phyloP scores from a whole-genome alignment of 225 moss, liverwort and hornwort genomes.

The Polytrichum commune region DNA sequence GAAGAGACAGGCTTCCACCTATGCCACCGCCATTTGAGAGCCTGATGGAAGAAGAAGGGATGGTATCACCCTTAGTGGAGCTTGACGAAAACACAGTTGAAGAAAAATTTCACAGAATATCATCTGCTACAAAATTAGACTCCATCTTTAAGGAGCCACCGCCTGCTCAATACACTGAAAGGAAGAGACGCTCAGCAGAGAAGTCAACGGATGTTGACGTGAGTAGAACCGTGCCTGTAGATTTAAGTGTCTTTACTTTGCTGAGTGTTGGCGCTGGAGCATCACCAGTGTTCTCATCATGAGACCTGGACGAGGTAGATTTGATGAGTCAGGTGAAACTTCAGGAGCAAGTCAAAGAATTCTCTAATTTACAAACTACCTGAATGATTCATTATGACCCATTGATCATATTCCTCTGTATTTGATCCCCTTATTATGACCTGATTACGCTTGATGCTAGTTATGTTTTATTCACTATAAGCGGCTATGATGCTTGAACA shows the following conservation, averaged over 20 bases:
- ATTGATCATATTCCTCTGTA: no score
- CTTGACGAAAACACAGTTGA: slow-evolving; percentile 31
- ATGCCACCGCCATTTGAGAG: slow-evolving; percentile 83
- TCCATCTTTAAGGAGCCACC: slow-evolving; percentile 52
- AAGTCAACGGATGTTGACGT: slow-evolving; percentile 40
- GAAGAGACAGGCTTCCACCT: slow-evolving; percentile 56
- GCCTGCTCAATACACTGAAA: slow-evolving; percentile 41
- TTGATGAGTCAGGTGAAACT: no score
- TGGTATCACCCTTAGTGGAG: slow-evolving; percentile 26
- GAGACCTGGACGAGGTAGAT: no score
- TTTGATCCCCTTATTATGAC: no score
- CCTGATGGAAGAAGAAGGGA: slow-evolving; percentile 63
- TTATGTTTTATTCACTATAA: no score
- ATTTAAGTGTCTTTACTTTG: background rate
- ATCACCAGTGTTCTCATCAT: no score
- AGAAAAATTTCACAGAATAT: slow-evolving; percentile 40
- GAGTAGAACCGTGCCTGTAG: slow-evolving; percentile 19
- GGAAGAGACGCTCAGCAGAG: slow-evolving; percentile 48
- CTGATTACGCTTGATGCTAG: no score
- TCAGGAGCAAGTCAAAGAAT: no score
- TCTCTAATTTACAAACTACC: no score
- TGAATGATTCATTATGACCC: no score
- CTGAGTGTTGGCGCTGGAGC: slow-evolving; percentile 10
- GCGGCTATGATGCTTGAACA: no score
- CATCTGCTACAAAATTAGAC: slow-evolving; percentile 33